These are phyloP conservation scores for Eucalyptus cladocalyx DNA, from an alignment of 345 rosid species.

Conservation along the genomic window DNA sequence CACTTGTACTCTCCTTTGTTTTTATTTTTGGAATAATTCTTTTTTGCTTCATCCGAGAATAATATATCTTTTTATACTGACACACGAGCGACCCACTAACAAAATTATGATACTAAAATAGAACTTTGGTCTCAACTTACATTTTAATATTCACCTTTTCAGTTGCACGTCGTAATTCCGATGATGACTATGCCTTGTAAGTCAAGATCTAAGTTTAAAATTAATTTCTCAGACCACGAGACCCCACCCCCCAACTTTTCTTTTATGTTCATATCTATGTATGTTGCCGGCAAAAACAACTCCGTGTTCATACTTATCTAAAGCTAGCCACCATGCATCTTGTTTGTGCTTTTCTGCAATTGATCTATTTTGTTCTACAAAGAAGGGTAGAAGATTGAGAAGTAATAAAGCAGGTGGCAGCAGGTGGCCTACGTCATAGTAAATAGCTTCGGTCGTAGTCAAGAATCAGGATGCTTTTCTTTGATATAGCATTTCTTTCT, in stretches of 20 bases:
- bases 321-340: not conserved
- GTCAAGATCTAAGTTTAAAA: not conserved
- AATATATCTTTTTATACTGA: not conserved
- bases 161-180: not conserved
- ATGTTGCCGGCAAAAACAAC: not conserved
- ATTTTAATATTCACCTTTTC: not conserved
- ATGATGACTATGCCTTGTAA: not conserved
- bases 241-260: not conserved
- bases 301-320: not conserved
- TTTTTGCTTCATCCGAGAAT: not conserved
- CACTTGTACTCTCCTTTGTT: not conserved
- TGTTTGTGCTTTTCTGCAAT: not conserved
- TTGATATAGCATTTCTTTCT: not conserved
- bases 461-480: not conserved
- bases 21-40: too few relatives aligned
- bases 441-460: not conserved
- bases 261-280: not conserved
- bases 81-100: not conserved
- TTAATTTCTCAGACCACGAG: not conserved
- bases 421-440: not conserved
- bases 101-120: not conserved
- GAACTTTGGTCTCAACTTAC: not conserved
- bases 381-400: not conserved
- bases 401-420: not conserved
- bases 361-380: not conserved